Evolutionary conservation across 2,329 filamentous ascomycete species (phyloP).

Genomic region (Aaosphaeria pasadenensis): DNA sequence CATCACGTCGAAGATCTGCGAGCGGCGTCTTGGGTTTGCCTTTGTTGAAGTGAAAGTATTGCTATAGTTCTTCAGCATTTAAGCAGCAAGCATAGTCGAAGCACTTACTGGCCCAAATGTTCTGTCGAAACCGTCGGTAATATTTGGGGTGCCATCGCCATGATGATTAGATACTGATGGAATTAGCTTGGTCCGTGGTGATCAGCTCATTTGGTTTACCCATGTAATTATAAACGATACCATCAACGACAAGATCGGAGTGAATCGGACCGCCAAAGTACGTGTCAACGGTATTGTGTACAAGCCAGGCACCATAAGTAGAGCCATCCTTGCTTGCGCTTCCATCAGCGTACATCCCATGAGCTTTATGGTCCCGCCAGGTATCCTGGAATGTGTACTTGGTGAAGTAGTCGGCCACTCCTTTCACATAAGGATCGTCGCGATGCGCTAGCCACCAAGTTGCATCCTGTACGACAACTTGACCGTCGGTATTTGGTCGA

Average conservation of each 20-base stretch:
- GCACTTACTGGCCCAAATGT: constrained; percentile 56
- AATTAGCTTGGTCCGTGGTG: background rate
- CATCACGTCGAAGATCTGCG: constrained; percentile 53
- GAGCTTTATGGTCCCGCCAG: constrained; percentile 58
- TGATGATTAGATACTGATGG: constrained; percentile 52
- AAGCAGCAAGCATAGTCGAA: background rate
- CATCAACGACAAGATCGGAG: constrained; percentile 62
- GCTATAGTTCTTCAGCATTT: constrained; percentile 11
- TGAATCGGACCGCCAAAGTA: constrained; percentile 62
- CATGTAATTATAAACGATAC: constrained; percentile 62
- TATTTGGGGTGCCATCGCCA: constrained; percentile 61
- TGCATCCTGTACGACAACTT: constrained; percentile 58
- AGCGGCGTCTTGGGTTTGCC: constrained; percentile 35
- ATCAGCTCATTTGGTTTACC: background rate
- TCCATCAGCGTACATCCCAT: constrained; percentile 55
- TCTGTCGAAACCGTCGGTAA: constrained; percentile 62
- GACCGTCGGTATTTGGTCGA: constrained; percentile 43
- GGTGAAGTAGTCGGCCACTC: constrained; percentile 61
- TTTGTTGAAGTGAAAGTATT: constrained; percentile 63
- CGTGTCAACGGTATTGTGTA: constrained; percentile 63
- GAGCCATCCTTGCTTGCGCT: constrained; percentile 49
- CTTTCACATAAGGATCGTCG: constrained; percentile 53
- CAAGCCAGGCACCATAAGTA: constrained; percentile 60
- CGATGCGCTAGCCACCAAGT: constrained; percentile 60
- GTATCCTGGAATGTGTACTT: constrained; percentile 62